Evolutionary conservation across 352 stramenopile species (phyloP).

Genomic region (Discostella stelligera): DNA sequence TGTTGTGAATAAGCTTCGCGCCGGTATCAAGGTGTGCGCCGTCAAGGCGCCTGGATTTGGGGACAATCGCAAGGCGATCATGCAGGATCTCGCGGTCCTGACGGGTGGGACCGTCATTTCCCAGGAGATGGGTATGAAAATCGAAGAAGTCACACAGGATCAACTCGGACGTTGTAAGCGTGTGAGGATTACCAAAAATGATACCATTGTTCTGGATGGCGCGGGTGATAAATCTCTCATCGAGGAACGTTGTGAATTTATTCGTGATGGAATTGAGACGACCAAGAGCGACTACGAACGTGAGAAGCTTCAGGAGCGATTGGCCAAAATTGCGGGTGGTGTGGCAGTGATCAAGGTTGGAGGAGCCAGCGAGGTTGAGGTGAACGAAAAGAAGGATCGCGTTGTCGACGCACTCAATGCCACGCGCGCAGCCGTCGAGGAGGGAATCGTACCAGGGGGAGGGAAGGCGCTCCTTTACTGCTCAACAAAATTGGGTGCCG

Average conservation of each 20-base stretch:
- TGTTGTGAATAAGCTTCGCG: conserved; percentile 99
- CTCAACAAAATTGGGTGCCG: conserved; percentile 88
- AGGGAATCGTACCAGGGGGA: conserved; percentile 98
- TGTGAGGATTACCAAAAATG: conserved; percentile 98
- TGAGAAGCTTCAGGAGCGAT: conserved; percentile 99
- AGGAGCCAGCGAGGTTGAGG: conserved; percentile 97
- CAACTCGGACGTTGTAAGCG: conserved; percentile 94
- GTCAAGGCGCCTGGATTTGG: conserved; percentile 99
- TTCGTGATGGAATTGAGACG: conserved; percentile 92
- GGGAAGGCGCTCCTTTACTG: conserved; percentile 97
- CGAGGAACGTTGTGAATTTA: conserved; percentile 93
- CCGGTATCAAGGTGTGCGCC: conserved; percentile 98
- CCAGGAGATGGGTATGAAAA: conserved; percentile 97
- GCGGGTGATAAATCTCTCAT: conserved; percentile 88
- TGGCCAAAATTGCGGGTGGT: conserved; percentile 98
- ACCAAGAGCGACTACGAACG: conserved; percentile 99
- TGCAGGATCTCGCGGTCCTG: conserved; percentile 99
- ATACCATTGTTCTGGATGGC: conserved; percentile 98
- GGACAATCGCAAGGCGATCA: conserved; percentile 99
- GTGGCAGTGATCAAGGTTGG: conserved; percentile 99
- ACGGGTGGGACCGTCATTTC: conserved; percentile 97
- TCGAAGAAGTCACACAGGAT: conserved; percentile 94
- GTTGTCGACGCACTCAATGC: conserved; percentile 99
- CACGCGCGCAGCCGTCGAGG: conserved; percentile 96
- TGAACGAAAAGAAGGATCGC: conserved; percentile 99